Conservation (phyloP, 1,139 yeast species). For the Kurtzmaniella quercitrusa region DNA sequence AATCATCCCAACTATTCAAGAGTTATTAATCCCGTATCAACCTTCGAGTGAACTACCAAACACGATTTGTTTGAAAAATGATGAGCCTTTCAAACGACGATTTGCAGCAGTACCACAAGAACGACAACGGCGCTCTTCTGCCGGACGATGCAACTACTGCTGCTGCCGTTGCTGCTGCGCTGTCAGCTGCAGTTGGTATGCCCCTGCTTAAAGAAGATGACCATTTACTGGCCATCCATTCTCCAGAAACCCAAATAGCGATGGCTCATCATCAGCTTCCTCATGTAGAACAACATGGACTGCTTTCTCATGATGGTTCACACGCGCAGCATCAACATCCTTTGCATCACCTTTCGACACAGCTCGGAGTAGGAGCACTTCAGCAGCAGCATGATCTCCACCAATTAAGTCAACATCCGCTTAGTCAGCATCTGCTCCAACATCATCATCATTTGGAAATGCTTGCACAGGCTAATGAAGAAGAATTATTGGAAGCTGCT, state of each 20-base stretch:
- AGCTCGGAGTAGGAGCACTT: constrained; percentile 12
- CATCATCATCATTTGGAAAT: constrained; percentile 28
- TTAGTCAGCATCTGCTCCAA: constrained; percentile 10
- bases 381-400: constrained; percentile 12
- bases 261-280: constrained; percentile 4
- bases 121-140: constrained; percentile 2
- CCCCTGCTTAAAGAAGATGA: constrained; percentile 5
- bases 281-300: constrained; percentile 5
- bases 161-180: constrained; percentile 9
- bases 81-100: constrained; percentile 8
- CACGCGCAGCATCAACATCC: background rate
- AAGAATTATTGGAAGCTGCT: constrained; percentile 26
- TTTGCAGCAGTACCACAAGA: constrained; percentile 6
- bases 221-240: constrained; percentile 3
- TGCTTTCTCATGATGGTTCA: background rate
- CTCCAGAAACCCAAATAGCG: constrained; percentile 6
- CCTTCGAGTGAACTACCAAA: too few relatives aligned
- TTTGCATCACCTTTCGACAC: constrained; percentile 8
- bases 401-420: constrained; percentile 12
- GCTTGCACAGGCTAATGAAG: constrained; percentile 31
- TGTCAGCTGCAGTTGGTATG: constrained; percentile 9
- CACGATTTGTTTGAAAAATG: too few relatives aligned
- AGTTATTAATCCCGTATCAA: too few relatives aligned
- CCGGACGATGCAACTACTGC: constrained; percentile 10
- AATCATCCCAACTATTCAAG: too few relatives aligned